A percentile compares a stretch with the other conserved stretches of the same genome.
Evolutionary conservation across 257 asterid species (phyloP).

Genomic region (Solanum ahanhuiri): DNA sequence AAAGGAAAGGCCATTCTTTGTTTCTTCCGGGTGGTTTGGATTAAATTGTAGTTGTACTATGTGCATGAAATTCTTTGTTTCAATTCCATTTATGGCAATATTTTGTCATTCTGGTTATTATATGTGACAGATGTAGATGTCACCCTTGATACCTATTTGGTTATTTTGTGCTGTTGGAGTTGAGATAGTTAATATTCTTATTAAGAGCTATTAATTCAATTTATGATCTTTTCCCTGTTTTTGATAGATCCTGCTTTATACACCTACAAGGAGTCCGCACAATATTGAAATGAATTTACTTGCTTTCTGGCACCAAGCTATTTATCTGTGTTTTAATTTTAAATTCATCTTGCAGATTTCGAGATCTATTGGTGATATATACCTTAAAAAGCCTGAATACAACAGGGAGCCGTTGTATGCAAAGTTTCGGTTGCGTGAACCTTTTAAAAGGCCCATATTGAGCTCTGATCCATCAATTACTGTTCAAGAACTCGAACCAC

Average conservation of each 20-base stretch:
- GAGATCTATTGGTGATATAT: slow-evolving; percentile 41
- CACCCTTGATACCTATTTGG: background rate
- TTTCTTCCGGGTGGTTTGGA: background rate
- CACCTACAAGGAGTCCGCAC: background rate
- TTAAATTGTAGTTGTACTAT: background rate
- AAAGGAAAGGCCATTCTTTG: background rate
- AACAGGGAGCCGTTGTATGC: slow-evolving; percentile 38
- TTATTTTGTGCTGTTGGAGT: background rate
- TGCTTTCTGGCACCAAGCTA: background rate
- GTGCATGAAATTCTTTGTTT: background rate
- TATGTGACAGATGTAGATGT: background rate
- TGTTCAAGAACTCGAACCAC: slow-evolving; percentile 2
- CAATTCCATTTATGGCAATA: background rate
- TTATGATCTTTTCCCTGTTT: background rate
- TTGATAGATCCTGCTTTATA: background rate
- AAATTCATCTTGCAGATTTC: slow-evolving; percentile 26
- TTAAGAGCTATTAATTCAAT: background rate
- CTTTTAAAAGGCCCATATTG: slow-evolving; percentile 32
- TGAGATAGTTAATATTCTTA: background rate
- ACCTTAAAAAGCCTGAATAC: slow-evolving; percentile 43
- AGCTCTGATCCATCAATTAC: slow-evolving; percentile 15
- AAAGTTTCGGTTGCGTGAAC: slow-evolving; percentile 36
- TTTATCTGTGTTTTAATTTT: background rate
- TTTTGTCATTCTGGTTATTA: background rate
- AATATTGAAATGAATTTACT: background rate